These are phyloP conservation scores for Lomentospora prolificans DNA, from an alignment of 2,329 filamentous ascomycete species.

Conservation along the genomic window DNA sequence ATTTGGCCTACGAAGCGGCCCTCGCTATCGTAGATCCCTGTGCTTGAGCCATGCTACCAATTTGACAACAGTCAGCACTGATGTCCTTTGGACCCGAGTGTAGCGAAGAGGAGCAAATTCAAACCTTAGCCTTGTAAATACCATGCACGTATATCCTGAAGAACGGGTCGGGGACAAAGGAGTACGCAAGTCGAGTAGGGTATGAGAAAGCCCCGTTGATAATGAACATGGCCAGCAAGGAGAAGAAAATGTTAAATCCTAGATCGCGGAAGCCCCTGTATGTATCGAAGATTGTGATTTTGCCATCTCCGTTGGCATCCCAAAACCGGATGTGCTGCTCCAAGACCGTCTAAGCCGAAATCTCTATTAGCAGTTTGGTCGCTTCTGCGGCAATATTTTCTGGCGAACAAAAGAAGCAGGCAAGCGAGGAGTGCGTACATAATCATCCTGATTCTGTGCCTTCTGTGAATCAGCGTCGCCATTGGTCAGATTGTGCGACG, in stretches of 20 bases:
- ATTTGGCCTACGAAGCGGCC: slow-evolving; percentile 37
- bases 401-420: background rate
- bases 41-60: slow-evolving; percentile 32
- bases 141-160: slow-evolving; percentile 26
- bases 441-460: background rate
- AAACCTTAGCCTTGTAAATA: slow-evolving; percentile 30
- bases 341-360: slow-evolving; percentile 19
- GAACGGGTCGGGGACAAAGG: slow-evolving; percentile 25
- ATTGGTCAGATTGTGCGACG: background rate
- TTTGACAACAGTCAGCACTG: too few species aligned
- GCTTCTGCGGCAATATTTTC: background rate
- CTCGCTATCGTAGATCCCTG: slow-evolving; percentile 35
- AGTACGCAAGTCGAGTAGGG: slow-evolving; percentile 24
- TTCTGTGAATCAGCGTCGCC: background rate
- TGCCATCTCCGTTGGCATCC: slow-evolving; percentile 28
- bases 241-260: slow-evolving; percentile 29
- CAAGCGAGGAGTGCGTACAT: background rate
- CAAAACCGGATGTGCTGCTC: slow-evolving; percentile 32
- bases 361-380: too few species aligned
- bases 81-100: too few species aligned
- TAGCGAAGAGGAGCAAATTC: too few species aligned
- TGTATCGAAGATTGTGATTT: slow-evolving; percentile 28
- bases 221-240: slow-evolving; percentile 26
- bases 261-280: slow-evolving; percentile 28
- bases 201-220: slow-evolving; percentile 35